phyloP scores from a whole-genome alignment of 805 yeast species.

The Candida boleticola region DNA sequence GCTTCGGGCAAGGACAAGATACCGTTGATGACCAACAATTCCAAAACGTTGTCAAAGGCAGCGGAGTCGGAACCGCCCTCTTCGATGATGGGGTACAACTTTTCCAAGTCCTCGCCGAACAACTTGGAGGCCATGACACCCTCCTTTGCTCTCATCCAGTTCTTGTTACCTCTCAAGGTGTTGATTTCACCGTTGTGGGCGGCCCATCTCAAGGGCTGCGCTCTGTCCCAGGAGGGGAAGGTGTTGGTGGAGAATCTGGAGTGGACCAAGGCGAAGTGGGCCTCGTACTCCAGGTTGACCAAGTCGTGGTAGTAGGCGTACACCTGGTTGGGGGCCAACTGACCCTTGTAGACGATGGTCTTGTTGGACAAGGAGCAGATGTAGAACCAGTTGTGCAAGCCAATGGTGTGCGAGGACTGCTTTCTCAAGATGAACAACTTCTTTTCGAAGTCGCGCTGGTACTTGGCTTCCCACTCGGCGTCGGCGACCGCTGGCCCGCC shows the following conservation, averaged over 20 bases:
- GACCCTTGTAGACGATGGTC: slow-evolving; percentile 96
- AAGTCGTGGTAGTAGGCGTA: slow-evolving; percentile 93
- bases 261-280: slow-evolving; percentile 94
- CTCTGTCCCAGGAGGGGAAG: slow-evolving; percentile 99
- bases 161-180: slow-evolving; percentile 95
- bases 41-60: slow-evolving; percentile 94
- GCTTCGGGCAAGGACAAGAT: slow-evolving; percentile 93
- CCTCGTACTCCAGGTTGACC: slow-evolving; percentile 86
- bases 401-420: slow-evolving; percentile 86
- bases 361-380: slow-evolving; percentile 87
- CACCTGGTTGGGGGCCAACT: slow-evolving; percentile 93
- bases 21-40: slow-evolving; percentile 87
- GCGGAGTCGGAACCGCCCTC: slow-evolving; percentile 99
- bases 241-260: slow-evolving; percentile 97
- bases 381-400: slow-evolving; percentile 96
- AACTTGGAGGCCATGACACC: slow-evolving; percentile 88
- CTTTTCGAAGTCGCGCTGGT: slow-evolving; percentile 71
- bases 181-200: slow-evolving; percentile 99
- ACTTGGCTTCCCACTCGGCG: slow-evolving; percentile 54
- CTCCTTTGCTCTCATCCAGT: slow-evolving; percentile 99
- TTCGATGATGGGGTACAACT: slow-evolving; percentile 91
- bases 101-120: slow-evolving; percentile 89
- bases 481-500: slow-evolving; percentile 29
- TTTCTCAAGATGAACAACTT: slow-evolving; percentile 84
- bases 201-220: slow-evolving; percentile 95